Evolutionary conservation across 257 asterid species (phyloP).

Genomic region (Jacaranda mimosifolia): DNA sequence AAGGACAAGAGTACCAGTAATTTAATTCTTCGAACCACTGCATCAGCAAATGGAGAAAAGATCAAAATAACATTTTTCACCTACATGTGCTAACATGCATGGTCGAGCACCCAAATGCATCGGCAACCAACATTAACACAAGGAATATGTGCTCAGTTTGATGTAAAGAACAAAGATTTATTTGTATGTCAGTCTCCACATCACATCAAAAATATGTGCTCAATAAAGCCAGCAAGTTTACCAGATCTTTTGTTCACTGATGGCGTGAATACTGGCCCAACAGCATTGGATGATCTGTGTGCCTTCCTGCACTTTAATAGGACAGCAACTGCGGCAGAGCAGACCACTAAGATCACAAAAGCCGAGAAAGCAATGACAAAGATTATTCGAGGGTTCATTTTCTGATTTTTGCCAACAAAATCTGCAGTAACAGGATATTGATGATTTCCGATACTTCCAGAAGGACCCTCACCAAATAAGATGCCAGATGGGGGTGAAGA

Average conservation of each 20-base stretch:
- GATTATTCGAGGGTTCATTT: conserved; percentile 73
- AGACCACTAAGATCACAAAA: conserved; percentile 79
- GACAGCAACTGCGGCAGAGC: conserved; percentile 72
- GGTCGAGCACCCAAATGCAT: not conserved
- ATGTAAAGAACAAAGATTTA: no score
- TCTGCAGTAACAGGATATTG: conserved; percentile 85
- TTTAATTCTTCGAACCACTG: not conserved
- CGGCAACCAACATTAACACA: not conserved
- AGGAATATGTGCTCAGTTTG: not conserved
- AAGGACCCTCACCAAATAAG: conserved; percentile 73
- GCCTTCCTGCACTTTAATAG: conserved; percentile 80
- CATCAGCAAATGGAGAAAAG: not conserved
- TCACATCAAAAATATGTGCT: not conserved
- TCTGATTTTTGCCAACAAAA: conserved; percentile 68
- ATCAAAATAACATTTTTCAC: not conserved
- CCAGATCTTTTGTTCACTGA: conserved; percentile 88
- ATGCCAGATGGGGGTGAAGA: conserved; percentile 65
- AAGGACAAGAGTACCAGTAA: not conserved
- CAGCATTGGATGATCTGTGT: conserved; percentile 73
- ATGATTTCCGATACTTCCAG: conserved; percentile 72
- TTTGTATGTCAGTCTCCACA: not conserved
- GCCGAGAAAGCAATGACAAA: conserved; percentile 82
- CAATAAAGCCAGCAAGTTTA: conserved; percentile 32
- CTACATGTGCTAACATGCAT: not conserved
- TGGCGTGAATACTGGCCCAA: conserved; percentile 75